A percentile compares a stretch with the other conserved stretches of the same genome.
Evolutionary conservation across 495 filamentous ascomycete genomes (phyloP).

Genomic region (Cladorrhinum samala): DNA sequence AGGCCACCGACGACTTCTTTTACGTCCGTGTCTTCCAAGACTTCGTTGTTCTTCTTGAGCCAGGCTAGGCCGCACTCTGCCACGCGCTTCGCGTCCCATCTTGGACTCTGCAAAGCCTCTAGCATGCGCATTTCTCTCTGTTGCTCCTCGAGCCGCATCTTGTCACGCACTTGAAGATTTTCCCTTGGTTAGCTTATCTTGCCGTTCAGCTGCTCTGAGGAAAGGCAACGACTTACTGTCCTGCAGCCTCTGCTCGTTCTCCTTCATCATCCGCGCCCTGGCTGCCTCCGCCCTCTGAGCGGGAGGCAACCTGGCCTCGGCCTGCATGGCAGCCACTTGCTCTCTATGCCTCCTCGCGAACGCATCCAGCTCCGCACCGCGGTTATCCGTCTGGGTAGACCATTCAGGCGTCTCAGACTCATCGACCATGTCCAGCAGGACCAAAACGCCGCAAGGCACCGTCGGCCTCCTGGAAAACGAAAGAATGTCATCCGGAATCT

Average conservation of each 20-base stretch:
- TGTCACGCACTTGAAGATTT: constrained; percentile 36
- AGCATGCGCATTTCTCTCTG: constrained; percentile 37
- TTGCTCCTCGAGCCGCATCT: constrained; percentile 29
- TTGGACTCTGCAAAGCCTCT: constrained; percentile 53
- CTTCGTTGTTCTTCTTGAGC: constrained; percentile 32
- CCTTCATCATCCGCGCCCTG: constrained; percentile 28
- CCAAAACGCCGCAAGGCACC: constrained; percentile 58
- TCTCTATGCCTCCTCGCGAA: constrained; percentile 35
- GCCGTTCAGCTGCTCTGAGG: neutral
- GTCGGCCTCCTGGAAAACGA: constrained; percentile 46
- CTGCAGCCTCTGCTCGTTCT: constrained; percentile 33
- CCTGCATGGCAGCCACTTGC: constrained; percentile 32
- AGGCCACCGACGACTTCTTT: constrained; percentile 44
- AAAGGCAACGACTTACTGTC: constrained; percentile 31
- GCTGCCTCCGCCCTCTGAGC: constrained; percentile 40
- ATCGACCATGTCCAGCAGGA: constrained; percentile 46
- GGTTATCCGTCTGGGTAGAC: constrained; percentile 41
- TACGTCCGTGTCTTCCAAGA: constrained; percentile 12
- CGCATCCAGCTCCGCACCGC: constrained; percentile 31
- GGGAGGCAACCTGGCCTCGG: constrained; percentile 42
- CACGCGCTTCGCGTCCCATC: constrained; percentile 47
- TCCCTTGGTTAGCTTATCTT: constrained; percentile 5
- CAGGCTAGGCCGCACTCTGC: constrained; percentile 44
- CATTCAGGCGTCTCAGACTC: constrained; percentile 52
- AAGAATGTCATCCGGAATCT: constrained; percentile 49